phyloP scores from a whole-genome alignment of 345 rosid genomes.

The Combretum micranthum region DNA sequence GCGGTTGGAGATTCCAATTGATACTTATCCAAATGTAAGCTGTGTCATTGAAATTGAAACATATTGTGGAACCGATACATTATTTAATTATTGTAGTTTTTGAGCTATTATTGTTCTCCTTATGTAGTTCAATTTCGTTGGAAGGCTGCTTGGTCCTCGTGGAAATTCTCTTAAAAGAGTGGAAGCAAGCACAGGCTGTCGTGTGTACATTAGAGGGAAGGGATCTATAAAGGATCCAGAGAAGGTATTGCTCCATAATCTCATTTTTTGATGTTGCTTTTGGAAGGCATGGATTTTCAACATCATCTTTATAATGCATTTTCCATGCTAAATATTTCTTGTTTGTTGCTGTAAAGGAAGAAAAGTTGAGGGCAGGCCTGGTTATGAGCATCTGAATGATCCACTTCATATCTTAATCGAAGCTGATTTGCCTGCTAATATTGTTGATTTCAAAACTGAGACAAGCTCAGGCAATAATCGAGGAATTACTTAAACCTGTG shows the following conservation, averaged over 20 bases:
- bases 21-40: conserved; percentile 72
- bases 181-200: conserved; percentile 94
- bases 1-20: conserved; percentile 98
- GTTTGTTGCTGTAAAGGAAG: conserved; percentile 21
- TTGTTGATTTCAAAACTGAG: conserved; percentile 38
- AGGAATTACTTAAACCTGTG: conserved; percentile 77
- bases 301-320: no score
- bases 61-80: conserved; percentile 1
- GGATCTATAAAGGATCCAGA: conserved; percentile 99
- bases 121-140: conserved; percentile 90
- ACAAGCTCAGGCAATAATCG: conserved; percentile 40
- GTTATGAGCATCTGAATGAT: conserved; percentile 45
- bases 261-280: no score
- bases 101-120: neutral
- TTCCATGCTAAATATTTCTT: neutral
- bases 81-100: conserved; percentile 1
- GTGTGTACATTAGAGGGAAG: conserved; percentile 94
- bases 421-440: conserved; percentile 41
- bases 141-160: conserved; percentile 95
- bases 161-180: conserved; percentile 98
- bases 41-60: neutral
- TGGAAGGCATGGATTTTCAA: no score
- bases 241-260: conserved; percentile 38
- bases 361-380: conserved; percentile 38
- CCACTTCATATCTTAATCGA: conserved; percentile 45